phyloP scores from a whole-genome alignment of 2,329 filamentous ascomycete species.

The Penicillium sp. region DNA sequence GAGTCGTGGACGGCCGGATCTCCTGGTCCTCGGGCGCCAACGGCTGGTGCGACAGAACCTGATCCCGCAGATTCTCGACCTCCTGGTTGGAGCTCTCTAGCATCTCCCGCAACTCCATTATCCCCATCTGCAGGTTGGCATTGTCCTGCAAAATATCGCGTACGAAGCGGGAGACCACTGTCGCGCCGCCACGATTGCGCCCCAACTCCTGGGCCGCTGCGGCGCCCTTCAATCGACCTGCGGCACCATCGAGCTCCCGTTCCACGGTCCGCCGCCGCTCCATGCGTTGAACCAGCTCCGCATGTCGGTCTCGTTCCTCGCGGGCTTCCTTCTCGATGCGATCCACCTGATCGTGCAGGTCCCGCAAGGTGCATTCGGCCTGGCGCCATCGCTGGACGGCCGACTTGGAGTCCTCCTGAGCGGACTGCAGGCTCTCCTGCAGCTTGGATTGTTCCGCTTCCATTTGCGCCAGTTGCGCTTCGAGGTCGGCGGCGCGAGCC shows the following conservation, averaged over 20 bases:
- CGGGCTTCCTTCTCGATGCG: slow-evolving; percentile 74
- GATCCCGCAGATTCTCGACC: slow-evolving; percentile 74
- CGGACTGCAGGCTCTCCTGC: slow-evolving; percentile 57
- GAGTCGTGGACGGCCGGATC: slow-evolving; percentile 44
- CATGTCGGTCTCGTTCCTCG: slow-evolving; percentile 71
- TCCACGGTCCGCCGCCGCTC: slow-evolving; percentile 76
- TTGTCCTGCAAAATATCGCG: slow-evolving; percentile 93
- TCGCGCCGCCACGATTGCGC: slow-evolving; percentile 51
- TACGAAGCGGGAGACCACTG: slow-evolving; percentile 88
- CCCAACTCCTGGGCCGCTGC: slow-evolving; percentile 61
- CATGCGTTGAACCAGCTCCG: slow-evolving; percentile 71
- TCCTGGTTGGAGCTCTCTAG: slow-evolving; percentile 86
- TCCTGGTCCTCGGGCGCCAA: too few species aligned
- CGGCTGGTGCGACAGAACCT: slow-evolving; percentile 70
- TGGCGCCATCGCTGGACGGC: slow-evolving; percentile 76
- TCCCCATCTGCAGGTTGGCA: slow-evolving; percentile 81
- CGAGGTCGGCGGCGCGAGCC: slow-evolving; percentile 68
- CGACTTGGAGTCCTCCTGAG: slow-evolving; percentile 65
- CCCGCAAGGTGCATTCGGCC: slow-evolving; percentile 67
- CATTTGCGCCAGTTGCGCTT: slow-evolving; percentile 67
- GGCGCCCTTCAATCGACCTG: slow-evolving; percentile 69
- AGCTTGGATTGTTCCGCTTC: slow-evolving; percentile 72
- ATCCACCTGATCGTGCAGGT: slow-evolving; percentile 80
- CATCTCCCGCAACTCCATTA: slow-evolving; percentile 83
- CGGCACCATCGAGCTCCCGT: slow-evolving; percentile 68